phyloP scores from a whole-genome alignment of 768 basidiomycete genomes.

The Termitomyces sp. region DNA sequence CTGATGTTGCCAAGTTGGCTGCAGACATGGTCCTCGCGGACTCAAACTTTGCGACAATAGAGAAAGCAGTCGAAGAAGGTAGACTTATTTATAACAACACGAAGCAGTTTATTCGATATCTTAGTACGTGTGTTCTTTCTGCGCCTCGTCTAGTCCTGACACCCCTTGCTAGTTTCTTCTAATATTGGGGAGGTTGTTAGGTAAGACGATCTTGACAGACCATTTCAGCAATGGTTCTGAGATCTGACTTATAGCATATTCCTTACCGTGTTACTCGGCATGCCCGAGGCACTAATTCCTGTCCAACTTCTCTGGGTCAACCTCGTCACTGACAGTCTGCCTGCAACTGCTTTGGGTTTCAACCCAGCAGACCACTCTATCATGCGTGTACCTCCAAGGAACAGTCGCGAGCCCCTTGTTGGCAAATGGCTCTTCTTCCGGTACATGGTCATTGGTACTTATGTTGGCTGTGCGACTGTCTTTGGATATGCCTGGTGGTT shows the following conservation, averaged over 20 bases:
- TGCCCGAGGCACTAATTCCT: slow-evolving; percentile 99
- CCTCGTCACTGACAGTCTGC: slow-evolving; percentile 92
- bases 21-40: slow-evolving; percentile 98
- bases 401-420: slow-evolving; percentile 86
- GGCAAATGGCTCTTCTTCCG: slow-evolving; percentile 94
- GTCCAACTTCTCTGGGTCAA: slow-evolving; percentile 99
- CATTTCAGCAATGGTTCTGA: slow-evolving; percentile 16
- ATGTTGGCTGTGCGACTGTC: slow-evolving; percentile 93
- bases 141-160: slow-evolving; percentile 2
- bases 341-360: slow-evolving; percentile 96
- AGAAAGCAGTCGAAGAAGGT: slow-evolving; percentile 95
- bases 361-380: slow-evolving; percentile 96
- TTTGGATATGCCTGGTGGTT: slow-evolving; percentile 99
- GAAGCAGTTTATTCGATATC: slow-evolving; percentile 98
- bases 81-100: slow-evolving; percentile 98
- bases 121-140: slow-evolving; percentile 52
- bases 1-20: slow-evolving; percentile 96
- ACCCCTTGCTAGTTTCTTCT: slow-evolving; percentile 59
- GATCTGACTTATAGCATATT: slow-evolving; percentile 59
- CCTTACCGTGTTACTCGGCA: slow-evolving; percentile 92
- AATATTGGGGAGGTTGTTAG: slow-evolving; percentile 97
- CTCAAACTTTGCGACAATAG: slow-evolving; percentile 97
- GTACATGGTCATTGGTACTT: slow-evolving; percentile 88
- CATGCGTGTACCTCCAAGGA: slow-evolving; percentile 91
- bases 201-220: slow-evolving; percentile 20